Evolutionary conservation across 305 asterid genomes (phyloP), one percentile per base, ranked within the genome.

Genomic region (Fraxinus paxiana): DNA sequence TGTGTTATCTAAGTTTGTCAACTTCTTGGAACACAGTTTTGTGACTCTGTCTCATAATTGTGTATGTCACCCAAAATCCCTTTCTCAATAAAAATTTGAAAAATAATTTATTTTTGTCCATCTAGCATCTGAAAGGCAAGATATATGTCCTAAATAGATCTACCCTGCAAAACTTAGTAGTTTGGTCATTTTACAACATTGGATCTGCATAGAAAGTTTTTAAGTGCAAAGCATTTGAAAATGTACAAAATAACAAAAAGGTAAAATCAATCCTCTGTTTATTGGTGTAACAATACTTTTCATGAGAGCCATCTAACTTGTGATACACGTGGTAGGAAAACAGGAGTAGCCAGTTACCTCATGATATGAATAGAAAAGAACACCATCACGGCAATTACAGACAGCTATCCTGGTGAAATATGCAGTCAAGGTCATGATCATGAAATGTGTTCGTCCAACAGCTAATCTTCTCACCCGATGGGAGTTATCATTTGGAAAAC

Each of bases 351-450:
- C 56, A 75, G 91, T 82, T 79, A 94, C 99, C 95, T 96, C 99
- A 77, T 85, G 95, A 87, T 91, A 96, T 6, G 91, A 83, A 86
- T 91, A 96, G 88, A 94, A 96, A 73, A 96, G 97, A 85, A 96
- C 84, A 46, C 99, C 99, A 84, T 96, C 99, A 35, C 99, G 97
- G 83, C 98, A 92, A 86, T 94, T 98, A 77, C 99, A 98, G 70
- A 96, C 99, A 85, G 98, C 97, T 87, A 96, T 96, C 91, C 95
- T 96, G 73, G 94, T 92, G 86, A 90, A 90, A 83, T 94, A 90
- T 73, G 97, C 84, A 65, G 95, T 88, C 88, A 96, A 87, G 70
- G 98, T 88, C 94, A 85, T 90, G 83, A 96, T 88, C 86, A 92
- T 88, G 85, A 88, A 92, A 35, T 98, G 96, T 12, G 99, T 92